Conservation (phyloP, 2,329 filamentous ascomycete genomes). For the Pseudopithomyces chartarum region DNA sequence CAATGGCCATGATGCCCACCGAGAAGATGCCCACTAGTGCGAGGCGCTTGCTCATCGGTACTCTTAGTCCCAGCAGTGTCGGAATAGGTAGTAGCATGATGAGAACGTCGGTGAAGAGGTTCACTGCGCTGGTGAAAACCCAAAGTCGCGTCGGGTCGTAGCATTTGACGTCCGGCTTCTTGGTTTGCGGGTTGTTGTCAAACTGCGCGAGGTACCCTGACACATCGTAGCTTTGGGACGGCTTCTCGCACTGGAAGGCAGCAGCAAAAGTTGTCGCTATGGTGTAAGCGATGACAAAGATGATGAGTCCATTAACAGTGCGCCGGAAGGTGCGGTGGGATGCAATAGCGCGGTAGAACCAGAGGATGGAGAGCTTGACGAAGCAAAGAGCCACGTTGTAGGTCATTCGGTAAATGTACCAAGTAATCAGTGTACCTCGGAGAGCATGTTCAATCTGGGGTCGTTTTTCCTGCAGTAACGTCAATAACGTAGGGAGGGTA, state of each 20-base stretch:
- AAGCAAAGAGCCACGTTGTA: slow-evolving; percentile 38
- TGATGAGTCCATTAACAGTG: slow-evolving; percentile 34
- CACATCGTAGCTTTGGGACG: slow-evolving; percentile 33
- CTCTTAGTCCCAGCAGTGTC: slow-evolving; percentile 52
- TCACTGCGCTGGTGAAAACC: slow-evolving; percentile 46
- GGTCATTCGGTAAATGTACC: slow-evolving; percentile 41
- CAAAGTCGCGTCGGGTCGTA: slow-evolving; percentile 39
- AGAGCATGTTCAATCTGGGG: slow-evolving; percentile 28
- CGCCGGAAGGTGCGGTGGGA: slow-evolving; percentile 38
- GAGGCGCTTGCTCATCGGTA: slow-evolving; percentile 56
- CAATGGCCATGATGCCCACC: slow-evolving; percentile 42
- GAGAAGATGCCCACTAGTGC: slow-evolving; percentile 52
- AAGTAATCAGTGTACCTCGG: slow-evolving; percentile 36
- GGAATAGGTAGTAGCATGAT: slow-evolving; percentile 54
- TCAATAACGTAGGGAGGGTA: slow-evolving; percentile 11
- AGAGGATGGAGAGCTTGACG: slow-evolving; percentile 39
- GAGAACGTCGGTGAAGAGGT: slow-evolving; percentile 49
- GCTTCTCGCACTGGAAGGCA: slow-evolving; percentile 40
- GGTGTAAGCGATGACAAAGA: slow-evolving; percentile 37
- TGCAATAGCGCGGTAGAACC: slow-evolving; percentile 44
- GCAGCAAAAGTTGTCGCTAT: slow-evolving; percentile 33
- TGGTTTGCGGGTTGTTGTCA: slow-evolving; percentile 24
- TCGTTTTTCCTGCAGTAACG: slow-evolving; percentile 30
- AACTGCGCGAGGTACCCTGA: slow-evolving; percentile 38
- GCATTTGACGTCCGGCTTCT: slow-evolving; percentile 30